Conservation (phyloP, 345 rosid species). For the Gynandropsis gynandra region DNA sequence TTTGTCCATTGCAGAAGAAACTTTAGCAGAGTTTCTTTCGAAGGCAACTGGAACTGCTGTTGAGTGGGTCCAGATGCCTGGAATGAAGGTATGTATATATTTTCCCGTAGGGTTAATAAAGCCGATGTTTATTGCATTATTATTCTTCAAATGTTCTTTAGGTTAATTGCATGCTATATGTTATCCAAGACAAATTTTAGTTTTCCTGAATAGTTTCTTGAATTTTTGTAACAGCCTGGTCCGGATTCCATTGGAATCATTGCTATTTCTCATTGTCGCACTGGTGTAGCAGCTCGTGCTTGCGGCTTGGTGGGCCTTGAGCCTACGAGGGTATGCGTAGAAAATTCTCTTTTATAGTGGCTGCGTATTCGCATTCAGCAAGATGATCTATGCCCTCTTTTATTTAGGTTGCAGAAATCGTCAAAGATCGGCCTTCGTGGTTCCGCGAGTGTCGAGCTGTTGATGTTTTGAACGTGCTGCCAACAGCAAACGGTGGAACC, state of each 20-base stretch:
- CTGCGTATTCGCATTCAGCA: neutral
- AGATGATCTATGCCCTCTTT: neutral
- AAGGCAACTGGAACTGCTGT: slow-evolving; percentile 99
- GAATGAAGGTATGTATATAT: slow-evolving; percentile 80
- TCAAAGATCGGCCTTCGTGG: slow-evolving; percentile 98
- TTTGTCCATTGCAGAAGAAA: slow-evolving; percentile 99
- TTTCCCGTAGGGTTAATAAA: slow-evolving; percentile 1
- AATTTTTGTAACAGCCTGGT: slow-evolving; percentile 74
- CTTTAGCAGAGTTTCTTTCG: slow-evolving; percentile 99
- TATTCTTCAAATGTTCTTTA: neutral
- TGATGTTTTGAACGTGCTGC: slow-evolving; percentile 95
- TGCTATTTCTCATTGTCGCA: slow-evolving; percentile 99
- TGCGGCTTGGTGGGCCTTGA: slow-evolving; percentile 99
- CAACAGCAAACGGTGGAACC: slow-evolving; percentile 99
- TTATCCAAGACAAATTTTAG: neutral
- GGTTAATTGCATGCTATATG: neutral
- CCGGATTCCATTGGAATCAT: slow-evolving; percentile 99
- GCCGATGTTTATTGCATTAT: neutral
- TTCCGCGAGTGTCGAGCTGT: slow-evolving; percentile 99
- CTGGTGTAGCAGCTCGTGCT: slow-evolving; percentile 99
- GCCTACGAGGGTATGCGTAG: slow-evolving; percentile 82
- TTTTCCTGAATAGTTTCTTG: slow-evolving; percentile 1
- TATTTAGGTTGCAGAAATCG: slow-evolving; percentile 92
- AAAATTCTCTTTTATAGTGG: neutral
- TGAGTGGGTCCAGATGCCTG: slow-evolving; percentile 99